Percentiles rank a stretch among this genome's conserved stretches.
These are phyloP conservation scores for Xylariaceae sp. DNA, from an alignment of 2,329 filamentous ascomycete species.

Conservation along the genomic window DNA sequence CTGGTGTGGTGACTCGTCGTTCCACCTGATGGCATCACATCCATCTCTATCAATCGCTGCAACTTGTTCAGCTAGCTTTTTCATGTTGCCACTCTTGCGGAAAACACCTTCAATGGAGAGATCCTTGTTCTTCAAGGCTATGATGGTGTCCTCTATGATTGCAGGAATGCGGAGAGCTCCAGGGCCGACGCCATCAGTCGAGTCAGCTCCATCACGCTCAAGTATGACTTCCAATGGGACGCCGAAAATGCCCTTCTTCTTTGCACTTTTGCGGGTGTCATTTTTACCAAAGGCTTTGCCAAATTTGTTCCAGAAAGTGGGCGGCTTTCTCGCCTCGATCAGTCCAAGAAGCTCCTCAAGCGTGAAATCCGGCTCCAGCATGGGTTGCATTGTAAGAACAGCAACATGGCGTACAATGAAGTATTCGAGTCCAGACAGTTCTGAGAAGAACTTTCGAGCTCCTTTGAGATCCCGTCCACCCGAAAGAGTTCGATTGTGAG, in stretches of 20 bases:
- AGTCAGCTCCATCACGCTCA: conserved; percentile 91
- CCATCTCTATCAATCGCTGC: conserved; percentile 84
- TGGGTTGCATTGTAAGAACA: conserved; percentile 88
- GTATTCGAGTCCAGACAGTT: conserved; percentile 90
- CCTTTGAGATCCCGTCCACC: conserved; percentile 48
- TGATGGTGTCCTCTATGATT: conserved; percentile 91
- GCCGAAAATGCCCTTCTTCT: conserved; percentile 93
- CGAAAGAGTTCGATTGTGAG: conserved; percentile 61
- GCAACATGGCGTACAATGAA: conserved; percentile 96
- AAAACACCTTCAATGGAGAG: conserved; percentile 98
- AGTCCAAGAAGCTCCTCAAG: conserved; percentile 87
- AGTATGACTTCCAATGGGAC: conserved; percentile 84
- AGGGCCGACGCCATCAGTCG: conserved; percentile 93
- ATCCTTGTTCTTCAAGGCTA: conserved; percentile 97
- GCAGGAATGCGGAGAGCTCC: conserved; percentile 86
- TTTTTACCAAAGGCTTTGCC: conserved; percentile 88
- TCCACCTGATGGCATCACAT: conserved; percentile 79
- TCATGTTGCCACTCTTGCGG: conserved; percentile 98
- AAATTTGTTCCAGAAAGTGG: conserved; percentile 97
- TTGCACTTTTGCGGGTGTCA: conserved; percentile 69
- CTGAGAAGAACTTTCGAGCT: conserved; percentile 86
- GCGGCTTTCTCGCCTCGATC: conserved; percentile 83
- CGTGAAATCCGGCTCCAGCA: conserved; percentile 87
- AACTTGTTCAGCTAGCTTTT: conserved; percentile 80
- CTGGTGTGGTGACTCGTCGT: conserved; percentile 86